Evolutionary conservation across 2,329 filamentous ascomycete species (phyloP), one percentile per base, ranked within the genome.

Genomic region (Fusarium decemcellulare): DNA sequence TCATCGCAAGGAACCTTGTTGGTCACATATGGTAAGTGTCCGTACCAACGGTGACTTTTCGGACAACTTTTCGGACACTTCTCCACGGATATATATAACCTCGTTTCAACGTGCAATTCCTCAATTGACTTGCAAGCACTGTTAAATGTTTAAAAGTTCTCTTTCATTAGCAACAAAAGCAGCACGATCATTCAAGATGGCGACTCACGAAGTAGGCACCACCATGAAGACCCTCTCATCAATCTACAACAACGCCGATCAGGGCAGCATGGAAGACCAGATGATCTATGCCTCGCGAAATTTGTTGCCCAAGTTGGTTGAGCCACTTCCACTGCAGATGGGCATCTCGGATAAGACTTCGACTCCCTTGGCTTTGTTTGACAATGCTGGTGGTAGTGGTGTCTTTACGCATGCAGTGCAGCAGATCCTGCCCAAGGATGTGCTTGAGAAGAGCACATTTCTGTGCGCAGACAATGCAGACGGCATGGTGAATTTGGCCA

Each of bases 381-480:
- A 90, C 61, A 83, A 83, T 65, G 86, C 84, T 8, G 89, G 87
- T 59, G 87, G 87, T 0, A 80, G 81, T 5, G 87, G 86, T 1
- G 79, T 86, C 15, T 78, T 87, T 12, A 83, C 83, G 1, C 81
- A 82, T 9, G 74, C 83, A 29, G 70, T 88, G 14, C 81, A 86
- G 59, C 72, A 73, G 10, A 73, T 70, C 4, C 62, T 88, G 14
- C 67, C 79, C 12, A 74, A 73, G 8, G 71, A 81, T 2, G 74
- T 83, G 6, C 77, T 86, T 18, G 73, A 71, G 9, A 71, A 75
- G 56, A 86, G 86, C 75, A 80, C 78, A 23, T 79, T 89, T 56
- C 71, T 86, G n/a, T 86, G 82, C 32, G 81, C 83, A 5, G 87
- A 90, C 69, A 77, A 81, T 23, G 82, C 84, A 0, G 76, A 78